A percentile compares a stretch with the other conserved stretches of the same genome.
These are phyloP conservation scores for Monosporozyma aerobia DNA, from an alignment of 805 yeast genomes.

Conservation along the genomic window DNA sequence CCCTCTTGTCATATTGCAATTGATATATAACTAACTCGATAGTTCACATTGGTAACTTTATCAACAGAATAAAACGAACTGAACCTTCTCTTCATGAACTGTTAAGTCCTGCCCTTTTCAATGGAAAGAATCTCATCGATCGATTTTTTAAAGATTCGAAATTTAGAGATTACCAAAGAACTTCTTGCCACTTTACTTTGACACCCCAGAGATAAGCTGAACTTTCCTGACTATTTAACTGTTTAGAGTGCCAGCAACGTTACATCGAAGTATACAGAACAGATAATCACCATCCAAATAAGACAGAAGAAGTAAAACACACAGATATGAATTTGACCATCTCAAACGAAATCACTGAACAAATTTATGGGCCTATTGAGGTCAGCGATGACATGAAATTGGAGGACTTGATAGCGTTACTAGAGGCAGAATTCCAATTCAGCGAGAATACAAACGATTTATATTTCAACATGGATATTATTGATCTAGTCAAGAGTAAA, in stretches of 20 bases:
- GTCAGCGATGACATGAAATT: conserved; percentile 55
- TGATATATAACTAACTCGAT: neutral
- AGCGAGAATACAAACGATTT: conserved; percentile 40
- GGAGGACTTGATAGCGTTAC: conserved; percentile 60
- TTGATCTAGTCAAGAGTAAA: conserved; percentile 23
- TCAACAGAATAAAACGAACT: neutral
- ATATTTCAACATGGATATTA: conserved; percentile 35
- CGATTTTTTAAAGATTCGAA: neutral
- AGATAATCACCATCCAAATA: neutral
- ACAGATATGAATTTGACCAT: conserved; percentile 42
- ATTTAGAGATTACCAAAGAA: neutral
- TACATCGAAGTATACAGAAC: neutral
- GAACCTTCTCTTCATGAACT: neutral
- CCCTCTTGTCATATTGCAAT: neutral
- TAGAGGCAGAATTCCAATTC: conserved; percentile 61
- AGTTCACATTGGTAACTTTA: neutral
- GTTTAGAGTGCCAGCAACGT: neutral
- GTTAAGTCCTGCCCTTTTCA: neutral
- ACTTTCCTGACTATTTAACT: too few relatives aligned
- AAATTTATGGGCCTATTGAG: conserved; percentile 44
- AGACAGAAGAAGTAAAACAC: neutral
- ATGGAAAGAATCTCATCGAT: neutral
- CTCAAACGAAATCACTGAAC: conserved; percentile 41
- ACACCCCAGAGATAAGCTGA: neutral
- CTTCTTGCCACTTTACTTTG: neutral